Percentiles rank a stretch among this genome's conserved stretches.
Conservation (phyloP, 176 grass and related monocot genomes). For the Cocos nucifera region DNA sequence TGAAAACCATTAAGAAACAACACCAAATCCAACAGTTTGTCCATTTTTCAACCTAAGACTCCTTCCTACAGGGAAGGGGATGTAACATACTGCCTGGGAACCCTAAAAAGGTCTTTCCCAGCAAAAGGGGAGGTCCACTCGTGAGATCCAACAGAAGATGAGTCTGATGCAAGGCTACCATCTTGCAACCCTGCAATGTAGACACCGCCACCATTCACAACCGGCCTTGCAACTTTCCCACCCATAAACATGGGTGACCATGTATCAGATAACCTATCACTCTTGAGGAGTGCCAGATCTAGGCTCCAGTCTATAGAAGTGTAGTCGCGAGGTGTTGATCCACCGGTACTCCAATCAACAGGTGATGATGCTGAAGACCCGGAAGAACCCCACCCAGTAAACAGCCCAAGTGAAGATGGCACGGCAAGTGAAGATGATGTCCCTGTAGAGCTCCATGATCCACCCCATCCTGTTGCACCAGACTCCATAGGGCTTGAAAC, state of each 20-base stretch:
- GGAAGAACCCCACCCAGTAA: slow-evolving; percentile 50
- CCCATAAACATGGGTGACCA: slow-evolving; percentile 99
- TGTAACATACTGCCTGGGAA: slow-evolving; percentile 1
- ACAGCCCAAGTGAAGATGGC: slow-evolving; percentile 51
- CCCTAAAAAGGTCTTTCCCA: slow-evolving; percentile 1
- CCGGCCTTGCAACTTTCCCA: slow-evolving; percentile 34
- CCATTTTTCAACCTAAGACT: too few relatives aligned
- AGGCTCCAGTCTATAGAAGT: slow-evolving; percentile 94
- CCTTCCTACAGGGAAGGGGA: slow-evolving; percentile 1
- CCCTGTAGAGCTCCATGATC: slow-evolving; percentile 39
- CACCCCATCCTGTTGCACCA: slow-evolving; percentile 57
- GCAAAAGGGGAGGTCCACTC: slow-evolving; percentile 11
- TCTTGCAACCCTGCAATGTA: slow-evolving; percentile 46
- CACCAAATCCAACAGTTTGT: too few relatives aligned
- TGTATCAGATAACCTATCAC: slow-evolving; percentile 54
- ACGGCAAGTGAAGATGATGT: slow-evolving; percentile 35
- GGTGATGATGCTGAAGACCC: slow-evolving; percentile 30
- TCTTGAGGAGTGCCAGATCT: slow-evolving; percentile 58
- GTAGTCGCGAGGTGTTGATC: slow-evolving; percentile 56
- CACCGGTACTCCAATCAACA: slow-evolving; percentile 63
- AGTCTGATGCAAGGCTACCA: neutral
- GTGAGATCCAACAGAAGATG: neutral
- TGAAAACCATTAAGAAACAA: too few relatives aligned
- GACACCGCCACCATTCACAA: slow-evolving; percentile 19
- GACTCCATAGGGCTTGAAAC: slow-evolving; percentile 55